phyloP scores from a whole-genome alignment of 2,329 filamentous ascomycete genomes.

The Venturia aucupariae region DNA sequence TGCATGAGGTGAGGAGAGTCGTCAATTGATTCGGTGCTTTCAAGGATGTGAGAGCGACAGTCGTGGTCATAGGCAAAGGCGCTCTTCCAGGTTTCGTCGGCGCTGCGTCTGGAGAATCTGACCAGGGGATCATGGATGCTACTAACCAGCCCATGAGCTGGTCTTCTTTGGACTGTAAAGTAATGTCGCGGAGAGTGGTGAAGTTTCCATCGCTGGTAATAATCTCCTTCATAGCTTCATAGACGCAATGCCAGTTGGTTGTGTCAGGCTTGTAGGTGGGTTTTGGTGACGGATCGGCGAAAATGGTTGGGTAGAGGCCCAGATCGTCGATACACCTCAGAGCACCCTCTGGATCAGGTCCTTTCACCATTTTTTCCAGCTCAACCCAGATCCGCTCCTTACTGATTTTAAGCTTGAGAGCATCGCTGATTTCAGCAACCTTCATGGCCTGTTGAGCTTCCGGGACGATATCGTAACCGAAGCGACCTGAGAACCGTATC shows the following conservation, averaged over 20 bases:
- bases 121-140: constrained; percentile 66
- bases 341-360: constrained; percentile 50
- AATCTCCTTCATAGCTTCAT: constrained; percentile 29
- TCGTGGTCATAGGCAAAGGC: constrained; percentile 48
- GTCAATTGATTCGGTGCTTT: constrained; percentile 68
- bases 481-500: constrained; percentile 79
- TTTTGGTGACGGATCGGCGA: constrained; percentile 54
- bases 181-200: constrained; percentile 40
- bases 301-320: constrained; percentile 62
- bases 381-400: constrained; percentile 82
- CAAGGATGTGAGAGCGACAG: constrained; percentile 65
- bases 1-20: constrained; percentile 56
- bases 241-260: constrained; percentile 52
- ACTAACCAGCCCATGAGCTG: constrained; percentile 69
- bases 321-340: constrained; percentile 58
- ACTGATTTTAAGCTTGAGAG: constrained; percentile 81
- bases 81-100: constrained; percentile 38
- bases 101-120: constrained; percentile 37
- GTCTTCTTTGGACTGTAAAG: constrained; percentile 45
- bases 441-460: constrained; percentile 65
- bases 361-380: constrained; percentile 81
- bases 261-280: constrained; percentile 48
- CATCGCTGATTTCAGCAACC: constrained; percentile 64
- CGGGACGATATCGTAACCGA: constrained; percentile 68
- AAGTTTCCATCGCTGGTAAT: constrained; percentile 24